A percentile compares a stretch with the other conserved stretches of the same genome.
Conservation (phyloP, 2,329 filamentous ascomycete species). For the Apiospora malaysiana region DNA sequence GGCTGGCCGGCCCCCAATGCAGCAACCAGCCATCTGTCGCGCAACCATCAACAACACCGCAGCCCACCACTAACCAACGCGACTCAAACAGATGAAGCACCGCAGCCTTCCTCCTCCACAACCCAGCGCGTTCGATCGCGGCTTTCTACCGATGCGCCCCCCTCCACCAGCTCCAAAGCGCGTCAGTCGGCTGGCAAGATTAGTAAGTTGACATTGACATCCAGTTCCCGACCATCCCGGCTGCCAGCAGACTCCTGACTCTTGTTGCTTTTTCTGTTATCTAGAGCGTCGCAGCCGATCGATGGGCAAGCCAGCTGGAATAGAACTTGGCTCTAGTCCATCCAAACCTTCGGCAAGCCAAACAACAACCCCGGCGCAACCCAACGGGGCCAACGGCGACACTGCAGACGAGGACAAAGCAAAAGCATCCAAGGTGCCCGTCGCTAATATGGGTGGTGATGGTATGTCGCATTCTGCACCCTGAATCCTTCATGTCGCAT, state of each 20-base stretch:
- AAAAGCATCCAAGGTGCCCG: conserved; percentile 30
- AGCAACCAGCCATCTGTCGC: not conserved
- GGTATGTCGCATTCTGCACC: not conserved
- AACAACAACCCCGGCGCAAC: not conserved
- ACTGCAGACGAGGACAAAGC: conserved; percentile 25
- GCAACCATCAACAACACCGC: conserved; percentile 19
- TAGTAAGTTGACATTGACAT: conserved; percentile 26
- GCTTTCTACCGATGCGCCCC: conserved; percentile 32
- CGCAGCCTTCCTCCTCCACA: conserved; percentile 28
- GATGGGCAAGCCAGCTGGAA: conserved; percentile 21
- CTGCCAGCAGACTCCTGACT: not conserved
- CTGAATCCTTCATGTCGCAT: not conserved
- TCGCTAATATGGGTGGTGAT: conserved; percentile 36
- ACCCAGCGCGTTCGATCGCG: conserved; percentile 32
- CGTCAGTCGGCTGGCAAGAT: conserved; percentile 28
- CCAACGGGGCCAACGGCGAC: conserved; percentile 23
- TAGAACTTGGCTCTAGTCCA: not conserved
- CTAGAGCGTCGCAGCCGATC: conserved; percentile 35
- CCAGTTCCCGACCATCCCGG: not conserved
- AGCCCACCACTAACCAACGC: conserved; percentile 21
- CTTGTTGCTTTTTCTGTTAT: not conserved
- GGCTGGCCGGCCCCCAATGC: not conserved
- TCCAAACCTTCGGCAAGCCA: conserved; percentile 11
- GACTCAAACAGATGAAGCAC: conserved; percentile 30
- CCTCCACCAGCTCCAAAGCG: conserved; percentile 28